These are phyloP conservation scores for Sesbania bispinosa DNA, from an alignment of 306 rosid genomes.

Conservation along the genomic window DNA sequence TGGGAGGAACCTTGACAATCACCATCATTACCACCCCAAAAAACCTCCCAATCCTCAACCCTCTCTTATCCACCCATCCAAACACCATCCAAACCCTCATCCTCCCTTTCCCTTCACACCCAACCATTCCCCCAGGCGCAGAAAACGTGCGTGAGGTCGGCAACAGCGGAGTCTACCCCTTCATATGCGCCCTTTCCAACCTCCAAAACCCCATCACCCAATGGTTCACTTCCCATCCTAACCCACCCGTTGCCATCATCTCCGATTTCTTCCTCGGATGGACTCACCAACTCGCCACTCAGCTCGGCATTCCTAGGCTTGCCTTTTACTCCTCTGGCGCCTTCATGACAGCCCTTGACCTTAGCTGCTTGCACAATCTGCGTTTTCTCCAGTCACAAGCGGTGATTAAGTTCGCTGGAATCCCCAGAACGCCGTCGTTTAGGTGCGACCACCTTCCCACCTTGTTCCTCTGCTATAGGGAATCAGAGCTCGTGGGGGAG, in stretches of 20 bases:
- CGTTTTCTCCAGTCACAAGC: background rate
- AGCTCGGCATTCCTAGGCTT: slow-evolving; percentile 25
- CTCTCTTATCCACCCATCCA: slow-evolving; percentile 57
- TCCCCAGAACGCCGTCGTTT: slow-evolving; percentile 45
- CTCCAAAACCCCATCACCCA: slow-evolving; percentile 28
- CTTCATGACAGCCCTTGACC: background rate
- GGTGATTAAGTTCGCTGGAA: slow-evolving; percentile 11
- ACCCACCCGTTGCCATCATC: slow-evolving; percentile 33
- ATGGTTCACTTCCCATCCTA: slow-evolving; percentile 28
- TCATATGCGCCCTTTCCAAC: slow-evolving; percentile 35
- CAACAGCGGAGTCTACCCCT: slow-evolving; percentile 43
- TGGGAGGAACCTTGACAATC: slow-evolving; percentile 26
- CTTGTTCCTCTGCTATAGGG: slow-evolving; percentile 14
- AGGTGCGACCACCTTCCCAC: slow-evolving; percentile 49
- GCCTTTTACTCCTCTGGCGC: background rate
- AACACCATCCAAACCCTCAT: slow-evolving; percentile 37
- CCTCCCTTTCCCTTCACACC: slow-evolving; percentile 70
- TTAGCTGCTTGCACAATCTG: slow-evolving; percentile 18
- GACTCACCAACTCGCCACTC: slow-evolving; percentile 32
- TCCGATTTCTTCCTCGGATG: slow-evolving; percentile 49
- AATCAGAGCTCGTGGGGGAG: slow-evolving; percentile 40
- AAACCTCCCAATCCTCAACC: slow-evolving; percentile 39
- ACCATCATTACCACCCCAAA: slow-evolving; percentile 66
- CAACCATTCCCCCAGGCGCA: slow-evolving; percentile 40
- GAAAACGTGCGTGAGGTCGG: slow-evolving; percentile 60